phyloP scores from a whole-genome alignment of 2,329 filamentous ascomycete species.

The Penicillium brevicompactum region DNA sequence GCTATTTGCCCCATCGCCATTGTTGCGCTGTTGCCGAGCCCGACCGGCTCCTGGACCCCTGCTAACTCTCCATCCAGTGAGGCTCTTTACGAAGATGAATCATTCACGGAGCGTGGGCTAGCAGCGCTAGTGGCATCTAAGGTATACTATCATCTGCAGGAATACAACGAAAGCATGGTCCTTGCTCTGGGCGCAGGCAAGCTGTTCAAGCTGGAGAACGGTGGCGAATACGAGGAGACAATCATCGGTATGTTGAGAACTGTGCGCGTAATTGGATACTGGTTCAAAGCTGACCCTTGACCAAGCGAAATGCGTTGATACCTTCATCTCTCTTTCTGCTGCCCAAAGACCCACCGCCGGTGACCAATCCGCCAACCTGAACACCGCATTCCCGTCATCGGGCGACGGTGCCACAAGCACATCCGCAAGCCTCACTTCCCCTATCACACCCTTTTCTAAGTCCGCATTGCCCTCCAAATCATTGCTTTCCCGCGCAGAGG shows the following conservation, averaged over 20 bases:
- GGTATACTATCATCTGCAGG: constrained; percentile 98
- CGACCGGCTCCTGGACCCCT: constrained; percentile 10
- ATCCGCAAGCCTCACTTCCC: constrained; percentile 72
- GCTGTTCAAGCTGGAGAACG: constrained; percentile 87
- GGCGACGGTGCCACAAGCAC: constrained; percentile 66
- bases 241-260: constrained; percentile 70
- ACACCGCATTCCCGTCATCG: constrained; percentile 74
- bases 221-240: constrained; percentile 96
- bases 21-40: constrained; percentile 5
- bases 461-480: constrained; percentile 92
- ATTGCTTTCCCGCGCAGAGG: constrained; percentile 80
- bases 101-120: constrained; percentile 89
- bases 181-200: constrained; percentile 94
- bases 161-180: constrained; percentile 99
- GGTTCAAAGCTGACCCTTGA: background rate
- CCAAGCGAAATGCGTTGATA: constrained; percentile 88
- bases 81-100: constrained; percentile 94
- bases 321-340: constrained; percentile 83
- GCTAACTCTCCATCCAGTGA: constrained; percentile 62
- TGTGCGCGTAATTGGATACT: background rate
- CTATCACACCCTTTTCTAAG: constrained; percentile 93
- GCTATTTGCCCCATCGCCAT: background rate
- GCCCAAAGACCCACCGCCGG: constrained; percentile 55
- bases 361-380: constrained; percentile 66
- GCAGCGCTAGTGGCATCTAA: constrained; percentile 94